Evolutionary conservation across 148 eudicot species (phyloP), one percentile per base, ranked within the genome.

Genomic region (Limonium bicolor): DNA sequence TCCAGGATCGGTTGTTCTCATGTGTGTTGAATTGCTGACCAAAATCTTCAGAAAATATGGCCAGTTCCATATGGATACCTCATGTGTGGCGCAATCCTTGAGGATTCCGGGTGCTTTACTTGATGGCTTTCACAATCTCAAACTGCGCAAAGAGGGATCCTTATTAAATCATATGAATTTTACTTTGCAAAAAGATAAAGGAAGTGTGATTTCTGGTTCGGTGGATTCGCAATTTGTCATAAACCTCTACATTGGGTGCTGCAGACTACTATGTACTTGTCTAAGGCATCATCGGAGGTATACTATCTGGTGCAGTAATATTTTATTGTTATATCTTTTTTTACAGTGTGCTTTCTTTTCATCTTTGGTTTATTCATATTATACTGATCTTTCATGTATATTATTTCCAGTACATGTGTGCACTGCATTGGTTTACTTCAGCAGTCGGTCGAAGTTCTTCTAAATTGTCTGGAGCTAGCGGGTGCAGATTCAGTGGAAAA

Each of bases 221-320:
- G 63, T 80, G 40, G 97, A 77, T 62, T 50, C 72, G 25, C 68
- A 36, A 24, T 74, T 74, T 59, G 61, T 71, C 4, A 46, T 77
- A 27, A 71, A 77, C 47, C 46, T 88, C 25, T 88, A 77, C 71
- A 81, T 75, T 50, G 84, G 79, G 16, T 80, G 81, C 64, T 88
- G 97, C 50, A 71, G 79, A 38, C 53, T 88, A 29, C 62, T 88
- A 57, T 66, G 77, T 60, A 72, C 94, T 36, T 62, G 76, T 52
- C 63, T 88, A 41, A 80, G 80, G 70, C 87, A 88, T 69, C 77
- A 69, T 53, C 80, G 55, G 51, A 74, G 87, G 97, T 84, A 56
- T 45, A 29, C 17, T 38, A 27, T 48, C 52, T 51, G 28, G 22
- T 6, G 2, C 7, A 32, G 14, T 12, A 32, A 32, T 12, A 0